Evolutionary conservation across 495 filamentous ascomycete genomes (phyloP).

Genomic region (Aspergillus indologenus): DNA sequence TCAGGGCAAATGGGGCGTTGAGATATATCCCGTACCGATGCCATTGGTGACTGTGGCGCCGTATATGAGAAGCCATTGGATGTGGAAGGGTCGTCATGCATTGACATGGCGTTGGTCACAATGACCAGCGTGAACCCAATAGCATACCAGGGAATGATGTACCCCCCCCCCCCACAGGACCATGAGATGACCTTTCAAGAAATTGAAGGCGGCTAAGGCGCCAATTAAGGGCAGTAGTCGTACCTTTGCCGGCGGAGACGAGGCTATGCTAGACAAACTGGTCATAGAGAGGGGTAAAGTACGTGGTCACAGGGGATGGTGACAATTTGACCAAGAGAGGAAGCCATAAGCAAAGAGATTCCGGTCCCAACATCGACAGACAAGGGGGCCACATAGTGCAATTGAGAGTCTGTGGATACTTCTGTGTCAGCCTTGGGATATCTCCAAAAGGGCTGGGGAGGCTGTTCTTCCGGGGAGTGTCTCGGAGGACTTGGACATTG

Average conservation of each 20-base stretch:
- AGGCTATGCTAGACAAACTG: slow-evolving; percentile 53
- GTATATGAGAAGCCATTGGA: background rate
- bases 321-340: no score
- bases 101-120: slow-evolving; percentile 1
- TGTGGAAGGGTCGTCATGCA: background rate
- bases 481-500: no score
- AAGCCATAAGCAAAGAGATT: no score
- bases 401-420: no score
- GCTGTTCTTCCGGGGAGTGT: no score
- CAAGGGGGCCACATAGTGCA: no score
- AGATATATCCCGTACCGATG: background rate
- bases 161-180: background rate
- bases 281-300: slow-evolving; percentile 58
- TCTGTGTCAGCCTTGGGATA: no score
- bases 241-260: slow-evolving; percentile 48
- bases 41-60: slow-evolving; percentile 1
- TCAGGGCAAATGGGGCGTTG: background rate
- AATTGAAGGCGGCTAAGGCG: slow-evolving; percentile 36
- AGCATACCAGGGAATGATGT: slow-evolving; percentile 7
- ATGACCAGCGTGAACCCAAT: background rate
- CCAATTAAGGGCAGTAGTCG: slow-evolving; percentile 58
- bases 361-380: no score
- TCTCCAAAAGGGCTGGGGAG: no score
- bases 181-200: slow-evolving; percentile 3
- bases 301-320: slow-evolving; percentile 42